Percentiles rank a stretch among this genome's conserved stretches.
These are phyloP conservation scores for Erucastrum elatum DNA, from an alignment of 345 rosid species.

Conservation along the genomic window DNA sequence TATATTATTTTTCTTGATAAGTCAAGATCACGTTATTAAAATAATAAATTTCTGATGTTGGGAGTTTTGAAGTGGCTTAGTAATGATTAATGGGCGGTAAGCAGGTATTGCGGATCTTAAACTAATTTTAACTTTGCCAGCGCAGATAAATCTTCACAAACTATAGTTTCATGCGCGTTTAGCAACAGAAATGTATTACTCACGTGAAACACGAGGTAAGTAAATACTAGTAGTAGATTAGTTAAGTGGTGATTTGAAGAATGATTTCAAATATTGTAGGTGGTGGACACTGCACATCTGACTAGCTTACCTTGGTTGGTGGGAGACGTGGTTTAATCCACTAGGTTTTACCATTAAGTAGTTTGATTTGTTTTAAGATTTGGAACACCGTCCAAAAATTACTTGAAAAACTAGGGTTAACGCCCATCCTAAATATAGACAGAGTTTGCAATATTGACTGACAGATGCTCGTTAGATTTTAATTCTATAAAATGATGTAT, in stretches of 20 bases:
- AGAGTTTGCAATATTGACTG: not conserved
- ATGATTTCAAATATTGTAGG: not conserved
- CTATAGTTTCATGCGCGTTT: not conserved
- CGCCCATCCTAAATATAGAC: not conserved
- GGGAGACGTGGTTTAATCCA: not conserved
- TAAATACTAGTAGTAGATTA: not conserved
- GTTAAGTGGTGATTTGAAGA: not conserved
- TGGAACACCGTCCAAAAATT: not conserved
- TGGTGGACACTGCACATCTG: not conserved
- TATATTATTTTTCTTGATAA: not conserved
- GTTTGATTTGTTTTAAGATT: not conserved
- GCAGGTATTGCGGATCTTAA: not conserved
- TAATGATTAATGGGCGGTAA: not conserved
- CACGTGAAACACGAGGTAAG: constrained; percentile 2
- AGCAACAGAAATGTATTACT: not conserved
- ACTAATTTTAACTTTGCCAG: not conserved
- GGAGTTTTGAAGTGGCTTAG: not conserved
- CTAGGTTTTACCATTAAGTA: not conserved
- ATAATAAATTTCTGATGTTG: not conserved
- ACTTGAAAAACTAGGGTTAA: not conserved
- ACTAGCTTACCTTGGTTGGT: not conserved
- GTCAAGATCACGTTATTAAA: not conserved
- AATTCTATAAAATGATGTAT: not conserved
- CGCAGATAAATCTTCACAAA: not conserved
- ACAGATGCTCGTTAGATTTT: not conserved